Conservation (phyloP, 108 stramenopile species). For the Nitzschia palea region DNA sequence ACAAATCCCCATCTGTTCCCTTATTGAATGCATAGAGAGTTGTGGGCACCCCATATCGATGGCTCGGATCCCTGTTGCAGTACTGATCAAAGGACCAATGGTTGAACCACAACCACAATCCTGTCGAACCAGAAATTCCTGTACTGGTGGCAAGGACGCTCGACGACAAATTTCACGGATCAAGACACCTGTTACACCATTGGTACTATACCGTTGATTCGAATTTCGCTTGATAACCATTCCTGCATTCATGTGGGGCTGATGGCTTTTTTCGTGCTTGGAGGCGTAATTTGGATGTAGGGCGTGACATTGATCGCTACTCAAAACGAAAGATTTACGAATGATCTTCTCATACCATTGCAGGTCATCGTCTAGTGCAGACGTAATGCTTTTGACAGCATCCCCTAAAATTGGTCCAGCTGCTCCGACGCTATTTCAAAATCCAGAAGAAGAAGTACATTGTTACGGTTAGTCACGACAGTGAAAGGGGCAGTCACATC, state of each 20-base stretch:
- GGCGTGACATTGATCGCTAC: slow-evolving; percentile 96
- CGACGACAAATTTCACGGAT: slow-evolving; percentile 83
- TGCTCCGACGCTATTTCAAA: slow-evolving; percentile 77
- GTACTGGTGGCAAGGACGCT: slow-evolving; percentile 68
- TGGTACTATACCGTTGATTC: slow-evolving; percentile 97
- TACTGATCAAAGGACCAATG: slow-evolving; percentile 93
- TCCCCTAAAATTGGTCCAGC: slow-evolving; percentile 85
- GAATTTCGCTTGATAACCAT: slow-evolving; percentile 97
- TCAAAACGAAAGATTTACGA: slow-evolving; percentile 60
- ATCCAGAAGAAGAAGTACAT: too few species aligned
- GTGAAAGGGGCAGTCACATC: background rate
- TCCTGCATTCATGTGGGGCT: slow-evolving; percentile 92
- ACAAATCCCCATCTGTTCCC: slow-evolving; percentile 88
- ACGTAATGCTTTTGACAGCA: slow-evolving; percentile 69
- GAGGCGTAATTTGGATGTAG: slow-evolving; percentile 95
- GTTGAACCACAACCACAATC: slow-evolving; percentile 96
- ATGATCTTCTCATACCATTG: slow-evolving; percentile 40
- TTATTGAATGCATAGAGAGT: slow-evolving; percentile 94
- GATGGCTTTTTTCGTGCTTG: slow-evolving; percentile 93
- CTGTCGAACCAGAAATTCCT: slow-evolving; percentile 93
- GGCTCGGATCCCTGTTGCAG: slow-evolving; percentile 88
- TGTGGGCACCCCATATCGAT: slow-evolving; percentile 97
- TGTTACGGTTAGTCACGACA: too few species aligned
- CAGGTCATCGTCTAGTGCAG: slow-evolving; percentile 40
- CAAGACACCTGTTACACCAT: slow-evolving; percentile 81